Conservation (phyloP, 2,329 filamentous ascomycete species). For the Penicillium frequentans region DNA sequence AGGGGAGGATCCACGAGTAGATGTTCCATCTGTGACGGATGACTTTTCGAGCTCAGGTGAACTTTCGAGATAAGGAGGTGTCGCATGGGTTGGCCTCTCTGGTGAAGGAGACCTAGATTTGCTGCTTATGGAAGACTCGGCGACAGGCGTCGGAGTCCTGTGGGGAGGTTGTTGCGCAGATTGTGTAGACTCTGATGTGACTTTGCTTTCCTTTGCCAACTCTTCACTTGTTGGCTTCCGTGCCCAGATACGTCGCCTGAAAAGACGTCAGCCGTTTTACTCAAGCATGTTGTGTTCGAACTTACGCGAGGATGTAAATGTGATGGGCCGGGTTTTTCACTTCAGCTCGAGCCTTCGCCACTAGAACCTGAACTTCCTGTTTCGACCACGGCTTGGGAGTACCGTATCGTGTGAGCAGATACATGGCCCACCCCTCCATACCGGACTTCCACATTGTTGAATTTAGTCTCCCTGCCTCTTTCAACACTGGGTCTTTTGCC, state of each 20-base stretch:
- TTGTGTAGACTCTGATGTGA: neutral
- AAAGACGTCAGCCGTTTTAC: neutral
- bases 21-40: neutral
- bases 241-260: neutral
- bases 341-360: constrained; percentile 8
- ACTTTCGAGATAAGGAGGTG: neutral
- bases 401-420: constrained; percentile 24
- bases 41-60: neutral
- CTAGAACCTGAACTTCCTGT: constrained; percentile 9
- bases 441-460: constrained; percentile 30
- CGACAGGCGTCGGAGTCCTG: neutral
- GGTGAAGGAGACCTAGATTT: neutral
- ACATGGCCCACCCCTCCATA: constrained; percentile 32
- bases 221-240: neutral
- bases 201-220: neutral
- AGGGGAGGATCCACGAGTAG: neutral
- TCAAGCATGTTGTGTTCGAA: neutral
- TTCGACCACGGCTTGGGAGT: constrained; percentile 13
- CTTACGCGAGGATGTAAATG: neutral
- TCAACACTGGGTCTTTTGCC: constrained; percentile 29
- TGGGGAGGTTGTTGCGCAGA: neutral
- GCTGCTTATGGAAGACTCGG: neutral
- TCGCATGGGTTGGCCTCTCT: neutral
- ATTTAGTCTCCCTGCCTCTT: constrained; percentile 39
- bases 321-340: constrained; percentile 9